These are phyloP conservation scores for Naganishia cerealis DNA, from an alignment of 1,284 basidiomycete genomes.

Conservation along the genomic window DNA sequence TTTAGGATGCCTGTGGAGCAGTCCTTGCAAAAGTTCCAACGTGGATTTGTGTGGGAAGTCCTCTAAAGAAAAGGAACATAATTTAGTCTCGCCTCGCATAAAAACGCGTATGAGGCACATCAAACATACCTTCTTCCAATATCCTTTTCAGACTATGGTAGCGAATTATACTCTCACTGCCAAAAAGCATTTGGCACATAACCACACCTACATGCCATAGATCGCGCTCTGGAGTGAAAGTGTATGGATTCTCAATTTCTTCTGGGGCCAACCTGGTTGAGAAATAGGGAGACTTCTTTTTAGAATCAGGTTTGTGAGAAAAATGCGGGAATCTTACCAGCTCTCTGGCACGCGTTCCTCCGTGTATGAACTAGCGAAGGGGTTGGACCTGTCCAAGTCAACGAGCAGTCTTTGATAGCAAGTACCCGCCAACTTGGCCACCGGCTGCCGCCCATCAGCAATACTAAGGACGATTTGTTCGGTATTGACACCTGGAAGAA, in stretches of 20 bases:
- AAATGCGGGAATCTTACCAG: slow-evolving; percentile 40
- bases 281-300: not conserved
- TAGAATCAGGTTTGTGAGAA: not conserved
- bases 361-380: slow-evolving; percentile 43
- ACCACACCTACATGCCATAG: slow-evolving; percentile 52
- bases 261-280: slow-evolving; percentile 13
- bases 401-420: slow-evolving; percentile 48
- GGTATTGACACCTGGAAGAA: slow-evolving; percentile 40
- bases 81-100: not conserved
- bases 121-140: slow-evolving; percentile 43
- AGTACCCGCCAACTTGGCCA: slow-evolving; percentile 48
- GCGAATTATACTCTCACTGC: slow-evolving; percentile 42
- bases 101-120: no score
- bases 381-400: slow-evolving; percentile 53
- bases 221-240: slow-evolving; percentile 49
- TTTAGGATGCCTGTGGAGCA: slow-evolving; percentile 46
- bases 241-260: slow-evolving; percentile 51
- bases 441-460: slow-evolving; percentile 36
- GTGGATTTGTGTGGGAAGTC: slow-evolving; percentile 32
- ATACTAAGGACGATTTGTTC: slow-evolving; percentile 45
- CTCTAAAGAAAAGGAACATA: not conserved
- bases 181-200: slow-evolving; percentile 49
- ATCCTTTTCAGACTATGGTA: slow-evolving; percentile 46
- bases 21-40: slow-evolving; percentile 42
- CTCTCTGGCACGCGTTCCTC: slow-evolving; percentile 45